Evolutionary conservation across 352 stramenopile genomes (phyloP), one percentile per base, ranked within the genome.

Genomic region (Phytopythium delawarense): DNA sequence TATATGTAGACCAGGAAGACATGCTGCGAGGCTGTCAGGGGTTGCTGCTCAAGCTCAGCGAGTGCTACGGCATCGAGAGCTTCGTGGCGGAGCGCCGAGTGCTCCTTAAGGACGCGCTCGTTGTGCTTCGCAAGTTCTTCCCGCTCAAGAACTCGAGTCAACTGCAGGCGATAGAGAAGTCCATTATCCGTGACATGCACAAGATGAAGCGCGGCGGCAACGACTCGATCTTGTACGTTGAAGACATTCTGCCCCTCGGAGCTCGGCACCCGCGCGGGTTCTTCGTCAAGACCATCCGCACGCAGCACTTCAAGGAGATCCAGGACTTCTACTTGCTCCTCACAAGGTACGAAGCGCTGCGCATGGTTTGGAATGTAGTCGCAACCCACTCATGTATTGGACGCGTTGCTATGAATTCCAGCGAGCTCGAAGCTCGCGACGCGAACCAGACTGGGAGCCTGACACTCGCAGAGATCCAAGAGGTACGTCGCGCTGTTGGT

Each of bases 261-360:
- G 67, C 69, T 16, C 79, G 69, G 11, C 85, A 88, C 34, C 77
- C 76, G 4, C 64, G 74, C 11, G 84, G 84, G 0, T 91, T 89
- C 64, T 92, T 92, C 21, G 74, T 90, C 30, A 94, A 92, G 46
- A 89, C 78, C 8, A 72, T 94, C 1, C 84, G 84, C 28, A 81
- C 81, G 20, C 84, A 94, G 70, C 84, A 94, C 45, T 91, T 90
- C 40, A 91, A 91, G 59, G 82, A 94, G 65, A 90, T 94, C 45
- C 81, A 91, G 54, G 82, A 92, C 48, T 92, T 88, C 46, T 91
- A 92, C 52, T 40, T 63, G 7, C 64, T 78, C 7, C 66, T 94
- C 4, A 48, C 75, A 2, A 75, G 73, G 84, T 92, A 59, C 4
- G 21, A 13, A 21, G 11, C 11, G 8, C n/a, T 49, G 1, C 34